Evolutionary conservation across 805 yeast species (phyloP).

Genomic region (Starmerella davenportii): DNA sequence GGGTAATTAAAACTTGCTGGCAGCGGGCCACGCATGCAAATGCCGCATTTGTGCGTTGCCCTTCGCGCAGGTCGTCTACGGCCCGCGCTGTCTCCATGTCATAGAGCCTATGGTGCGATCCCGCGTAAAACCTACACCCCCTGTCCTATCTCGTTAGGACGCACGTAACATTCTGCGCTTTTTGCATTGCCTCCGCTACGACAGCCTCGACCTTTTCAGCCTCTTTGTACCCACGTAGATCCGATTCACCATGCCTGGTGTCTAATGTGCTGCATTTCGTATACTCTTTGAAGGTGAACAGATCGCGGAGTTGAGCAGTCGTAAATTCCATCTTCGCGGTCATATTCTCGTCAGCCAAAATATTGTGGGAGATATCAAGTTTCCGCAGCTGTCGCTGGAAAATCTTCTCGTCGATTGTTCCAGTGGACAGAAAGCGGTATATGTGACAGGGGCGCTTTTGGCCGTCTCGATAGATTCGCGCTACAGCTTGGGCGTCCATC

Average conservation of each 20-base stretch:
- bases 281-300: slow-evolving; percentile 41
- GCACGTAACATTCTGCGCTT: slow-evolving; percentile 6
- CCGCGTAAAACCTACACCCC: no score
- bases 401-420: slow-evolving; percentile 77
- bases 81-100: no score
- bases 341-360: slow-evolving; percentile 28
- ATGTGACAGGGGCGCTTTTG: slow-evolving; percentile 62
- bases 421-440: slow-evolving; percentile 70
- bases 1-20: no score
- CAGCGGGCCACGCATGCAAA: no score
- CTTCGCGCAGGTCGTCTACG: no score
- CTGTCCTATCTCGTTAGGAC: no score
- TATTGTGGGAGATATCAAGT: slow-evolving; percentile 54
- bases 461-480: slow-evolving; percentile 87
- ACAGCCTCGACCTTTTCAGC: not conserved
- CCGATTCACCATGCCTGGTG: not conserved
- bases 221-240: slow-evolving; percentile 3
- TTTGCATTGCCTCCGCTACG: not conserved
- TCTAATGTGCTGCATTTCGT: slow-evolving; percentile 61
- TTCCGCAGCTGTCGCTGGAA: slow-evolving; percentile 82
- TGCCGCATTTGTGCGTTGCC: no score
- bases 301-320: slow-evolving; percentile 47
- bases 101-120: no score
- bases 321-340: slow-evolving; percentile 32
- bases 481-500: slow-evolving; percentile 84